Percentiles rank a stretch among this genome's conserved stretches.
Conservation (phyloP, 2,329 filamentous ascomycete species). For the Leptographium wingfieldii region DNA sequence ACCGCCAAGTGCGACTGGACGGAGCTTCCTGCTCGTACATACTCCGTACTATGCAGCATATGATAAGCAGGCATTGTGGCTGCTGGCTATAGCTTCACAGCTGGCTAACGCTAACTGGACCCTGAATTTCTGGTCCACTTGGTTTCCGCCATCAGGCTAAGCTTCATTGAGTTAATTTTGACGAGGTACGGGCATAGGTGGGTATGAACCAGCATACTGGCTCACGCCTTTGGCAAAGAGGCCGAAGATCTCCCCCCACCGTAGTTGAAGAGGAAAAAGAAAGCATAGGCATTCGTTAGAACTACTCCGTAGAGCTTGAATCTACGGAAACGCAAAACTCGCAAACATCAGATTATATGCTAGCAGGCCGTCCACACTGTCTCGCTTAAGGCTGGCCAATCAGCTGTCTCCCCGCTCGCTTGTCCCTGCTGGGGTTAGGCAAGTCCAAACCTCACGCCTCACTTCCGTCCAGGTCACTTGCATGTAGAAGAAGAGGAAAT, state of each 20-base stretch:
- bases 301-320: background rate
- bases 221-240: background rate
- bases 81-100: background rate
- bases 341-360: background rate
- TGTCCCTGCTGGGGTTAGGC: constrained; percentile 8
- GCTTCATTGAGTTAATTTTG: constrained; percentile 26
- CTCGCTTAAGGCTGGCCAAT: constrained; percentile 25
- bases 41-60: no score
- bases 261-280: background rate
- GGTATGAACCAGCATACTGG: background rate
- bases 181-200: constrained; percentile 16
- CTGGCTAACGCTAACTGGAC: background rate
- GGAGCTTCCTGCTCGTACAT: background rate
- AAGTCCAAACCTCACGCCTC: background rate
- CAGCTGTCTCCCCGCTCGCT: constrained; percentile 21
- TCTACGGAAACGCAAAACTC: background rate
- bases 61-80: background rate
- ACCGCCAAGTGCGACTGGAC: background rate
- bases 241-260: background rate
- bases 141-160: constrained; percentile 16
- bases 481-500: background rate
- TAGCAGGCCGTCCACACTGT: background rate
- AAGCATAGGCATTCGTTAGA: background rate
- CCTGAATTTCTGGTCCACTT: background rate
- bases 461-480: background rate